Base-by-base conservation (phyloP, 2,329 filamentous ascomycete genomes). In the Phoma sp. region DNA sequence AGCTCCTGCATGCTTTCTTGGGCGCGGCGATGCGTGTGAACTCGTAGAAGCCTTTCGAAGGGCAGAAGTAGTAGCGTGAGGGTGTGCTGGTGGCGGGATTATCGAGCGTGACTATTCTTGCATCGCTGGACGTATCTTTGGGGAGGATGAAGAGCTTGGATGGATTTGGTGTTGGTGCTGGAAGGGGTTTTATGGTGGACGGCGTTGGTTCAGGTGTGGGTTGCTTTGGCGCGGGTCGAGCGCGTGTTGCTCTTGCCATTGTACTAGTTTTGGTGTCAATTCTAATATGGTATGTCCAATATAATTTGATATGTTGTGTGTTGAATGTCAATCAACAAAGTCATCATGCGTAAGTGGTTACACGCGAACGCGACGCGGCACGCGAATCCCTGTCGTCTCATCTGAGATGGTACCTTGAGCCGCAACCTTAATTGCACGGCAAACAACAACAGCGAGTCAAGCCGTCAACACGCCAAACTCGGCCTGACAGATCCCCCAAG, bases 71-170 rank as follows among this genome's bases (percentile, higher is more conserved):
- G 63, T 86, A 88, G 57, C 84, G 78, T 40, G 74, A 80, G 4
- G 78, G 71, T 7, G 69, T 70, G 4, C 69, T 71, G 13, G 80
- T 83, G 33, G 80, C 78, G 7, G 85, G 85, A 55, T 85, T 80
- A 4, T 81, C 77, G 10, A 88, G 72, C 5, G 80, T 81, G 54
- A 86, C 68, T 41, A 88, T 82, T 48, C 84, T 79, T 37, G 84
- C 79, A 57, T 82, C 77, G 46, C 75, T 67, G 13, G 82, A 84
- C 3, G 78, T 73, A 37, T 80, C 70, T 55, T 80, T 79, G 2
- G 86, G 86, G 0, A 88, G 74, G 13, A 88, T 78, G 62, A 88
- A 84, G 8, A 85, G 75, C 60, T 81, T 84, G 3, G 79, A 80
- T 12, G 80, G 79, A 55, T 78, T 77, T 2, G 67, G 49, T 39